Percentiles rank a stretch among this genome's conserved stretches.
Evolutionary conservation across 805 yeast species (phyloP).

Genomic region (Candida sakaeoensis): DNA sequence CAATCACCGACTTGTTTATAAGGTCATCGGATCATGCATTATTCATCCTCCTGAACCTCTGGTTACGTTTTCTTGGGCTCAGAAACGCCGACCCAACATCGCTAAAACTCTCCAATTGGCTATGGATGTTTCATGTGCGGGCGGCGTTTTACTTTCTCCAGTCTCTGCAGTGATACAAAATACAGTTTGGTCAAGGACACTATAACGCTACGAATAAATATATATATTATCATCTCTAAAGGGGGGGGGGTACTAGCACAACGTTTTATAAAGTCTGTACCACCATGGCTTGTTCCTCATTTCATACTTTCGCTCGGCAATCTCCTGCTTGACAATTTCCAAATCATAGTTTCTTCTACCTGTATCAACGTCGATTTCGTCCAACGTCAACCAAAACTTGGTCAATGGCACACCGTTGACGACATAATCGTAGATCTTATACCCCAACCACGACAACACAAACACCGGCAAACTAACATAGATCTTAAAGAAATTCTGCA

Average conservation of each 20-base stretch:
- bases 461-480: conserved; percentile 49
- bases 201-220: background rate
- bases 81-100: too few relatives aligned
- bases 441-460: conserved; percentile 44
- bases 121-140: too few relatives aligned
- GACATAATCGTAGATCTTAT: conserved; percentile 44
- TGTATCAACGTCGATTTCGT: conserved; percentile 57
- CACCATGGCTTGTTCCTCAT: conserved; percentile 12
- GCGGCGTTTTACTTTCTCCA: too few relatives aligned
- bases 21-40: too few relatives aligned
- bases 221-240: conserved; percentile 7
- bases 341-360: conserved; percentile 59
- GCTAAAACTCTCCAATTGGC: too few relatives aligned
- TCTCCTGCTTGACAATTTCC: conserved; percentile 49
- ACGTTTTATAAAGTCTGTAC: conserved; percentile 13
- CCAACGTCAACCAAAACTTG: conserved; percentile 37
- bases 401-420: conserved; percentile 22
- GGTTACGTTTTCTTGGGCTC: too few relatives aligned
- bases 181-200: too few relatives aligned
- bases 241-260: too few relatives aligned
- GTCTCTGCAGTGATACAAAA: too few relatives aligned
- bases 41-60: too few relatives aligned
- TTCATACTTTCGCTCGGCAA: conserved; percentile 39
- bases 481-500: conserved; percentile 47
- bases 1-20: too few relatives aligned